These are phyloP conservation scores for Epichloe glyceriae DNA, from an alignment of 2,329 filamentous ascomycete genomes.

Conservation along the genomic window DNA sequence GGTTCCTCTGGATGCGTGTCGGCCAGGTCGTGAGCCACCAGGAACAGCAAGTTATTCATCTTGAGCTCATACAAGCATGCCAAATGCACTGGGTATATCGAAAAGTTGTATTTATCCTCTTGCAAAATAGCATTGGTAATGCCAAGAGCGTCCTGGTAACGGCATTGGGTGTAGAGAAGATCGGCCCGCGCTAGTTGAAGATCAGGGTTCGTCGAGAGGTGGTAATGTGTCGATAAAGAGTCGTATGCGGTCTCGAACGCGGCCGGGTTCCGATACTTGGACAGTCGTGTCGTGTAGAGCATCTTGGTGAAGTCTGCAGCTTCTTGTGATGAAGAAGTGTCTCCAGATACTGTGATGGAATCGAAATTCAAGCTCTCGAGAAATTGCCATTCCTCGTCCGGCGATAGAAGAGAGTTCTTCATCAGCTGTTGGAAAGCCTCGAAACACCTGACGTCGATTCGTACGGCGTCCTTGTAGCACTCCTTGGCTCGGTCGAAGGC, in stretches of 20 bases:
- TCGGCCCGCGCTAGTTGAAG: slow-evolving; percentile 83
- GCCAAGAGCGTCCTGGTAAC: slow-evolving; percentile 73
- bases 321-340: slow-evolving; percentile 61
- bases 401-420: slow-evolving; percentile 85
- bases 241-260: slow-evolving; percentile 79
- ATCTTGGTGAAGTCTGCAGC: slow-evolving; percentile 89
- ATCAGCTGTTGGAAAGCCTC: slow-evolving; percentile 97
- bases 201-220: slow-evolving; percentile 73
- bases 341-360: slow-evolving; percentile 53
- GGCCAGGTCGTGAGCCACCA: slow-evolving; percentile 83
- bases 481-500: slow-evolving; percentile 95
- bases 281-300: slow-evolving; percentile 89
- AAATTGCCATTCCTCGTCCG: slow-evolving; percentile 81
- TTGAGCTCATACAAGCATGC: slow-evolving; percentile 81
- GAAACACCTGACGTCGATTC: slow-evolving; percentile 95
- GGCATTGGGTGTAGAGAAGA: slow-evolving; percentile 85
- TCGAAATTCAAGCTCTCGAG: slow-evolving; percentile 85
- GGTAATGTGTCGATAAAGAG: slow-evolving; percentile 87
- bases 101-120: slow-evolving; percentile 79
- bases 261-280: slow-evolving; percentile 82
- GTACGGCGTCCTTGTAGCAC: slow-evolving; percentile 94
- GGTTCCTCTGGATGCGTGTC: slow-evolving; percentile 86
- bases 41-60: slow-evolving; percentile 77
- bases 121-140: slow-evolving; percentile 75
- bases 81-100: slow-evolving; percentile 79